These are phyloP conservation scores for Cryptomeria japonica DNA, from an alignment of 75 land plant species.

Conservation along the genomic window DNA sequence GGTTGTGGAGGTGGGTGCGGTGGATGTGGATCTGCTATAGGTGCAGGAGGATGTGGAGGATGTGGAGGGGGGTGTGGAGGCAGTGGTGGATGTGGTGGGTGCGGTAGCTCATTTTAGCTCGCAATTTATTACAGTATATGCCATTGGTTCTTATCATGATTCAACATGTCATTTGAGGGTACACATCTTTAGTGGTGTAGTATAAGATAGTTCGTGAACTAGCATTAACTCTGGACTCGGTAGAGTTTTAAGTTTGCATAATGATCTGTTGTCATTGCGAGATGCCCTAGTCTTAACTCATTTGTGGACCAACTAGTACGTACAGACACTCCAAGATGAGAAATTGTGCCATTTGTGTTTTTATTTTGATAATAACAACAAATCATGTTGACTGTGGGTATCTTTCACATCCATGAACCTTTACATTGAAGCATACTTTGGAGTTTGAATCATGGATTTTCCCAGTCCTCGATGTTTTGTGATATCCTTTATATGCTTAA, in stretches of 20 bases:
- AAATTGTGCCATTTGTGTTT: background rate
- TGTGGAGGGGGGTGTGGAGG: constrained; percentile 13
- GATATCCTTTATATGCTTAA: no score
- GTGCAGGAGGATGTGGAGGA: background rate
- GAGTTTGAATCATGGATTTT: no score
- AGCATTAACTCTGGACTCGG: background rate
- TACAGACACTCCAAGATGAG: background rate
- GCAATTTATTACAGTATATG: background rate
- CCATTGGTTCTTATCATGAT: background rate
- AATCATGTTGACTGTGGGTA: background rate
- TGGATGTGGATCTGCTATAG: background rate
- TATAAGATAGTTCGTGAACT: background rate
- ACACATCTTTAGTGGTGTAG: background rate
- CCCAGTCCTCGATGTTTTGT: no score
- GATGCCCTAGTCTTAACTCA: background rate
- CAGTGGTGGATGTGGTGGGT: constrained; percentile 19
- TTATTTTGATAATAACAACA: background rate
- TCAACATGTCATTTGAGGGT: background rate
- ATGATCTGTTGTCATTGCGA: background rate
- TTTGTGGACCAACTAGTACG: background rate
- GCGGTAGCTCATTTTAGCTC: constrained; percentile 5
- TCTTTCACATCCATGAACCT: background rate
- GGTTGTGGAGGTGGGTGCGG: constrained; percentile 36
- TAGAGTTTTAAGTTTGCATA: background rate
- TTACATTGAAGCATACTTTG: no score